Base-by-base conservation (phyloP, 352 stramenopile genomes). In the Phytopythium mirpurense region DNA sequence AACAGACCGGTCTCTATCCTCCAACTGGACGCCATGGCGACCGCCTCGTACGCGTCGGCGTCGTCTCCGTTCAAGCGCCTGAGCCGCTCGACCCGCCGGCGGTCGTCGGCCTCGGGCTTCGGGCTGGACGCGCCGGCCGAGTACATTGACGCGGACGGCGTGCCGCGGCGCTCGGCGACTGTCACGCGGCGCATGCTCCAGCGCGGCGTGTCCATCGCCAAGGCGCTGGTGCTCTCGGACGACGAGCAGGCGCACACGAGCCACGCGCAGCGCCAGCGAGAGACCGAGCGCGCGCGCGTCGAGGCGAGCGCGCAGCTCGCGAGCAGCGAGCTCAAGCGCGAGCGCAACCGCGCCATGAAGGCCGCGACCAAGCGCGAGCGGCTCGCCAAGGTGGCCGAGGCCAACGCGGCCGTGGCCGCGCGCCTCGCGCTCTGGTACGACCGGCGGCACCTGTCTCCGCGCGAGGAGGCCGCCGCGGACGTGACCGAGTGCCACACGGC, bases 141-240 rank as follows among this genome's bases (percentile, higher is more conserved):
- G 51, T 86, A 61, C 45, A 55, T 82, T 7, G 70, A 81, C 47
- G 35, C 56, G n/a, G 37, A 83, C 50, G 72, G 74, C 26, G 65
- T 76, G 23, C 55, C 73, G 12, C 67, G 71, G 27, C 72, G 74
- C 49, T 78, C 67, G 1, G 59, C 41, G 26, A 46, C 50, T 14
- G 56, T 72, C 18, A 70, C 65, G 6, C 59, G 46, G 8, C 63
- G 62, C 16, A 65, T 79, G 57, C 48, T 79, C 35, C 44, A 70
- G 24, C 60, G 63, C 15, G 70, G 67, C 27, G 51, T 67, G 23
- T 68, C 60, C n/a, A 70, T 86, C 38, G 43, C 57, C 48, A 67
- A 72, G 15, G 65, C 72, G 4, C 26, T 41, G 5, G 34, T 48
- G 2, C 29, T 76, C 1, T 40, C 46, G 0, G 49, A 60, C 9